Evolutionary conservation across 805 yeast genomes (phyloP), one percentile per base, ranked within the genome.

Genomic region (Candida pseudofarinosa): DNA sequence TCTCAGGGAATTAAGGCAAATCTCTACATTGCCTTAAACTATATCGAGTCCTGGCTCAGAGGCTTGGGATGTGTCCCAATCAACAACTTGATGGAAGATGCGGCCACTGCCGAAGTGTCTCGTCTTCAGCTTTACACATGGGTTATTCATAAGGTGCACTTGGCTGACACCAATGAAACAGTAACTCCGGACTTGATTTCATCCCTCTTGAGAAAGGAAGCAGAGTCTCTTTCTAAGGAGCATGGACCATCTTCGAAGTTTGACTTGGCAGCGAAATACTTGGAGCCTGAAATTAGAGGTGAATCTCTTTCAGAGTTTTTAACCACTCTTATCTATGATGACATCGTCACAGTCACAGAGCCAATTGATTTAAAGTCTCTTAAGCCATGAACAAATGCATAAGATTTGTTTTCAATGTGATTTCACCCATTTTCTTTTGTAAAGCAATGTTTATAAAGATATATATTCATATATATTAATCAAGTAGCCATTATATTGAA

Each of bases 81-180:
- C 38, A 54, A 51, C 39, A 44, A 50, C 38, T 42, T 54, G 18
- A 54, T 54, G 59, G 59, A 53, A 44, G 59, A 54, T 42, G 56
- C 59, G 1, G 59, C 58, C 12, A 54, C 59, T 3, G 58, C 58
- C 0, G 58, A 54, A 42, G 58, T 54, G 8, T 54, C 58, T 4
- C 40, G 59, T 32, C 46, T 52, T 32, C 54, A 50, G 39, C 41
- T 54, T 26, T 41, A 53, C 40, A 44, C 54, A 19, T 54, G 59
- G 59, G 54, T 51, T n/a, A 44, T 41, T 19, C 56, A 54, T 38
- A 37, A 40, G 6, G 54, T 50, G 6, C 35, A 8, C 3, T 50
- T 54, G 41, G 40, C 40, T 6, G 57, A 54, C 38, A 43, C 46
- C 5, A 34, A 34, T 8, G 41, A 37, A 23, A 30, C 10, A 15